Percentiles rank a stretch among this genome's conserved stretches.
phyloP scores from a whole-genome alignment of 2,329 filamentous ascomycete species.

The Epichloe gansuensis region DNA sequence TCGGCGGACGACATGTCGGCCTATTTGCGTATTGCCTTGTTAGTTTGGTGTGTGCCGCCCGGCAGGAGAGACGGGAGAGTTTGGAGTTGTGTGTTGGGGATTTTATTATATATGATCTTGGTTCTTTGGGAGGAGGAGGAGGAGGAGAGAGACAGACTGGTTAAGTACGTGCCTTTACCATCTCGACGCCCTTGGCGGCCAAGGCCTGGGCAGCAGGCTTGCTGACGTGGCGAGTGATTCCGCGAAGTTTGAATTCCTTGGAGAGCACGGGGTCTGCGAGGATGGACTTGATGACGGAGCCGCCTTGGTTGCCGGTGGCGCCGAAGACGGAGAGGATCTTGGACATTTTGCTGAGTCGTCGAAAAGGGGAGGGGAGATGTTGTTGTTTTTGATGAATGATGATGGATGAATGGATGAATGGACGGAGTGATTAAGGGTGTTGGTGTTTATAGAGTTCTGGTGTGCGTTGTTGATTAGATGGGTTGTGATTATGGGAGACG shows the following conservation, averaged over 20 bases:
- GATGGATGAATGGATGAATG: no score
- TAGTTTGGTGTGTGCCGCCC: no score
- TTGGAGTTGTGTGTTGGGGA: no score
- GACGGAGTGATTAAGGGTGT: no score
- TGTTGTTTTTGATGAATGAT: no score
- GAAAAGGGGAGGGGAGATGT: not conserved
- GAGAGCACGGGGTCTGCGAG: constrained; percentile 33
- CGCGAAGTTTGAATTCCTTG: constrained; percentile 31
- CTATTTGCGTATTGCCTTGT: constrained; percentile 9
- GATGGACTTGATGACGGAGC: constrained; percentile 31
- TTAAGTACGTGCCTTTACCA: constrained; percentile 17
- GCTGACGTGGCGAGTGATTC: constrained; percentile 31
- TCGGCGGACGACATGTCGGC: constrained; percentile 27
- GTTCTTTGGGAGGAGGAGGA: no score
- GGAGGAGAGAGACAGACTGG: no score
- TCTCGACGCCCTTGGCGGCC: constrained; percentile 26
- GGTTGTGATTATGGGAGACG: no score
- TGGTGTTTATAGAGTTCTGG: no score
- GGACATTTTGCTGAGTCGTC: constrained; percentile 16
- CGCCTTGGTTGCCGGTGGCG: constrained; percentile 36
- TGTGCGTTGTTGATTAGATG: no score
- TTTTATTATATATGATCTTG: not conserved
- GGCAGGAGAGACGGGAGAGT: no score
- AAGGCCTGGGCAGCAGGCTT: constrained; percentile 28
- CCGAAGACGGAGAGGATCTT: constrained; percentile 32